phyloP scores from a whole-genome alignment of 2,329 filamentous ascomycete genomes.

The Verticillium nubilum region DNA sequence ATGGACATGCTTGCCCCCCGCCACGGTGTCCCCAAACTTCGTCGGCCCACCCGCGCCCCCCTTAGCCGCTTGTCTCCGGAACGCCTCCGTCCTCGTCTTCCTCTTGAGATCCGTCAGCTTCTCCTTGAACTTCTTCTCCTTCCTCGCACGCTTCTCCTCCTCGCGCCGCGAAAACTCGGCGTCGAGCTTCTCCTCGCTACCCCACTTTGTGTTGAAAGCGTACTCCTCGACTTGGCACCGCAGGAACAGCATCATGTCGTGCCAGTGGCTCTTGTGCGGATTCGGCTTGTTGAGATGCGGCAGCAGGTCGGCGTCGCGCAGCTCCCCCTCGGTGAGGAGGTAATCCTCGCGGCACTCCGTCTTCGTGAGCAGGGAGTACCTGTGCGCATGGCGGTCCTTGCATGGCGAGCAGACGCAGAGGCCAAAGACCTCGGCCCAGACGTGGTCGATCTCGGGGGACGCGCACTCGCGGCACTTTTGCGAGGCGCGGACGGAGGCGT shows the following conservation, averaged over 20 bases:
- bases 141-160: constrained; percentile 73
- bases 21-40: constrained; percentile 73
- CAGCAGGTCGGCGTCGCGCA: constrained; percentile 81
- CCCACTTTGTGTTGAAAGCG: constrained; percentile 87
- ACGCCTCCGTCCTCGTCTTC: constrained; percentile 86
- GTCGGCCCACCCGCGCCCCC: constrained; percentile 44
- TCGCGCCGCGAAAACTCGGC: constrained; percentile 80
- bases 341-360: constrained; percentile 96
- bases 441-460: constrained; percentile 84
- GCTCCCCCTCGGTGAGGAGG: constrained; percentile 80
- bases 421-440: constrained; percentile 82
- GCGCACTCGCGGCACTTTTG: constrained; percentile 81
- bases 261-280: constrained; percentile 92
- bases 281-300: constrained; percentile 88
- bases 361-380: constrained; percentile 93
- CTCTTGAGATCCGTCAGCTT: constrained; percentile 90
- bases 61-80: constrained; percentile 63
- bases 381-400: constrained; percentile 86
- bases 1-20: constrained; percentile 72
- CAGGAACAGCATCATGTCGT: constrained; percentile 97
- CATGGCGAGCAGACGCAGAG: constrained; percentile 73
- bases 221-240: constrained; percentile 93
- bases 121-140: constrained; percentile 86
- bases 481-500: constrained; percentile 54
- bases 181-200: constrained; percentile 76